Conservation (phyloP, 2,329 filamentous ascomycete genomes). For the Nemania bipapillata region DNA sequence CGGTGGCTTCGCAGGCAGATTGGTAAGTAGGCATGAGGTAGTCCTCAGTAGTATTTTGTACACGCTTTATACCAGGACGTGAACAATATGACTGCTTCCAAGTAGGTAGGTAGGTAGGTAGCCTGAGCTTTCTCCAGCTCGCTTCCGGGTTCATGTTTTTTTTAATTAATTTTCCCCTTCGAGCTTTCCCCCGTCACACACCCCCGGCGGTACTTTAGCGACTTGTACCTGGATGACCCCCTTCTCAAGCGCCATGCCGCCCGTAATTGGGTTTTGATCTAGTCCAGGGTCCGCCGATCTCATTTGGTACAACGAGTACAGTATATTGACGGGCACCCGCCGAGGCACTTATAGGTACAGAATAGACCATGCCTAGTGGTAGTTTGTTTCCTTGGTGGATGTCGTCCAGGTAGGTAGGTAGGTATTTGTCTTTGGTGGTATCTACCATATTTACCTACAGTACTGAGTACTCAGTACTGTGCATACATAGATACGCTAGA, state of each 20-base stretch:
- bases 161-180: slow-evolving; percentile 31
- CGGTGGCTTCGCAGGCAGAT: not conserved
- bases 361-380: too few species aligned
- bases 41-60: too few species aligned
- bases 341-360: slow-evolving; percentile 39
- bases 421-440: too few species aligned
- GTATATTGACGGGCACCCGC: slow-evolving; percentile 45
- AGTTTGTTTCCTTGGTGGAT: too few species aligned
- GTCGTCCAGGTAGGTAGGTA: not conserved
- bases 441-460: too few species aligned
- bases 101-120: not conserved
- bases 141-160: slow-evolving; percentile 35
- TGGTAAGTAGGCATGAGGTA: not conserved
- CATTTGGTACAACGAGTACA: slow-evolving; percentile 45
- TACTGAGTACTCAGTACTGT: too few species aligned
- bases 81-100: too few species aligned
- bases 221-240: slow-evolving; percentile 38
- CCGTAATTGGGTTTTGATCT: slow-evolving; percentile 47
- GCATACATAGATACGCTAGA: too few species aligned
- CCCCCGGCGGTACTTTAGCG: slow-evolving; percentile 42
- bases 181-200: slow-evolving; percentile 29
- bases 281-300: slow-evolving; percentile 47
- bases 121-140: slow-evolving; percentile 27
- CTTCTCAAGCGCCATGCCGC: slow-evolving; percentile 51
- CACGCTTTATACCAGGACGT: too few species aligned